Conservation (phyloP, 129 eudicot genomes). For the Ambrosia artemisiifolia region DNA sequence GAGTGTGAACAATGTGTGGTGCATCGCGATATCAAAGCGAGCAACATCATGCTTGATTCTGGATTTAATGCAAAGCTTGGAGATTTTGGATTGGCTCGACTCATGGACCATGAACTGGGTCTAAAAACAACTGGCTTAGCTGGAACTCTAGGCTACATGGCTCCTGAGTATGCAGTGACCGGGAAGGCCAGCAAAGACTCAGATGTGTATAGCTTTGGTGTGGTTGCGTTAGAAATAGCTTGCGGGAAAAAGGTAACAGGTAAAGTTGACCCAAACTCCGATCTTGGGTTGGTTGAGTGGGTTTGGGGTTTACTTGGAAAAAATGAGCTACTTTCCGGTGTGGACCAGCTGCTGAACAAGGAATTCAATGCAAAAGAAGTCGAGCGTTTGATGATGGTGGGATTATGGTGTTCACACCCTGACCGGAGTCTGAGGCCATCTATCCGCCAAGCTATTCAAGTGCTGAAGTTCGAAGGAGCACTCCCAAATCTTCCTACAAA, state of each 20-base stretch:
- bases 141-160: constrained; percentile 56
- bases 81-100: constrained; percentile 52
- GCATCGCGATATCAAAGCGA: constrained; percentile 59
- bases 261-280: neutral
- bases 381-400: constrained; percentile 41
- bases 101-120: constrained; percentile 42
- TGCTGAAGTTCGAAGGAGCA: constrained; percentile 41
- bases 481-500: constrained; percentile 36
- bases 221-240: constrained; percentile 43
- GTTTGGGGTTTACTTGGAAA: constrained; percentile 41
- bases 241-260: constrained; percentile 28
- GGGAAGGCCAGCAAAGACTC: constrained; percentile 50
- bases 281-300: constrained; percentile 31
- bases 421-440: constrained; percentile 41
- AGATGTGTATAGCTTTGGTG: constrained; percentile 52
- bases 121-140: constrained; percentile 48
- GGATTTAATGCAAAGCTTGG: constrained; percentile 51
- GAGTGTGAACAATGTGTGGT: constrained; percentile 60
- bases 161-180: constrained; percentile 43
- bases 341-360: constrained; percentile 19
- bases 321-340: constrained; percentile 23
- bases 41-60: constrained; percentile 60
- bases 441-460: constrained; percentile 44
- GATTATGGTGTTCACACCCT: constrained; percentile 56
- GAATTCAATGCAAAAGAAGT: constrained; percentile 23